phyloP scores from a whole-genome alignment of 768 basidiomycete species.

The Coprinopsis sp. region DNA sequence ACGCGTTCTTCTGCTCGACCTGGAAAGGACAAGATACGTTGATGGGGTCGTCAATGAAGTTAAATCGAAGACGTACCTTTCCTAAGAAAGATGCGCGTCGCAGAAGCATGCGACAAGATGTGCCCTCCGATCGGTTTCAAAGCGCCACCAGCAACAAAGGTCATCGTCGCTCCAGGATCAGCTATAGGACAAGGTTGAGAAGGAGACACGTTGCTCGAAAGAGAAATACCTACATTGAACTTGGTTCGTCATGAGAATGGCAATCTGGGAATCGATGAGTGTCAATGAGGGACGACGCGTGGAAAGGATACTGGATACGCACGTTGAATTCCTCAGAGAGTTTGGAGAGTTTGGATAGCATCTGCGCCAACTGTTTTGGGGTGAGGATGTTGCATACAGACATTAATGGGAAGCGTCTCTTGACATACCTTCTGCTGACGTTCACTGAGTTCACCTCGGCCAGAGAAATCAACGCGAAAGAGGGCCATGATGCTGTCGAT shows the following conservation, averaged over 20 bases:
- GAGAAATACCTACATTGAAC: constrained; percentile 65
- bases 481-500: constrained; percentile 97
- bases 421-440: constrained; percentile 79
- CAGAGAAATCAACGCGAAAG: constrained; percentile 91
- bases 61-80: constrained; percentile 52
- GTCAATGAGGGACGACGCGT: constrained; percentile 2
- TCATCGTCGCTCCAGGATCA: constrained; percentile 93
- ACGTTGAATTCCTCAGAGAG: constrained; percentile 92
- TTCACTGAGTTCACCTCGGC: constrained; percentile 90
- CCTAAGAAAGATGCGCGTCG: constrained; percentile 81
- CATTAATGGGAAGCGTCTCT: background rate
- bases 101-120: constrained; percentile 85
- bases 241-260: constrained; percentile 87
- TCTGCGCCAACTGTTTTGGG: constrained; percentile 71
- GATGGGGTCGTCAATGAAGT: background rate
- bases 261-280: constrained; percentile 48
- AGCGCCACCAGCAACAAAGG: constrained; percentile 90
- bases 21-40: constrained; percentile 22
- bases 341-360: constrained; percentile 89
- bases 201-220: background rate
- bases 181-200: constrained; percentile 36
- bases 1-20: constrained; percentile 89
- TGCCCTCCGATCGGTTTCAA: constrained; percentile 90
- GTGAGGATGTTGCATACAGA: background rate
- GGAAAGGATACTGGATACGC: background rate